phyloP scores from a whole-genome alignment of 163 green algal species.

The Scenedesmus sp. region DNA sequence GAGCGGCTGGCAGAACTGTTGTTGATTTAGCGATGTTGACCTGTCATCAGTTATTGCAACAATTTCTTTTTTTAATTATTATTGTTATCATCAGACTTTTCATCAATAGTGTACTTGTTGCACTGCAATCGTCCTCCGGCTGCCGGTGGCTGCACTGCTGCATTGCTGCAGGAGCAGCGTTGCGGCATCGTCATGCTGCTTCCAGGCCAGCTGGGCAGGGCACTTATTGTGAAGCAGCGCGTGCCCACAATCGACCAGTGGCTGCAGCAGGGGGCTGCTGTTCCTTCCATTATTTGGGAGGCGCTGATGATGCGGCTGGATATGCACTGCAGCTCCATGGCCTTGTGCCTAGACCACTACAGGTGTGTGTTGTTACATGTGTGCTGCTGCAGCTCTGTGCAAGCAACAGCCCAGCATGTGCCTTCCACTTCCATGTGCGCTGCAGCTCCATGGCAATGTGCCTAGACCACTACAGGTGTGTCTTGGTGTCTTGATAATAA shows the following conservation, averaged over 20 bases:
- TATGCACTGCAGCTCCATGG: not conserved
- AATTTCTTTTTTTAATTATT: too few relatives aligned
- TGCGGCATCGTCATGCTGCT: not conserved
- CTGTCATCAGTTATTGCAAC: too few relatives aligned
- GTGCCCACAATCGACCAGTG: not conserved
- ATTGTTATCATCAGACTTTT: too few relatives aligned
- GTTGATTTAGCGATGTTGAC: too few relatives aligned
- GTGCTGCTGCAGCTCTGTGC: not conserved
- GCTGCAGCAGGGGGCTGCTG: not conserved
- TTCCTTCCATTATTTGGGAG: not conserved
- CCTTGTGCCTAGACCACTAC: conserved; percentile 22
- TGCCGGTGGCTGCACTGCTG: too few relatives aligned
- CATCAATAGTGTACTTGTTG: too few relatives aligned
- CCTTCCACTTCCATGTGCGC: too few relatives aligned
- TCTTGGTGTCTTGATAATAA: too few relatives aligned
- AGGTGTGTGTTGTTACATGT: too few relatives aligned
- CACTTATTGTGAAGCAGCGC: not conserved
- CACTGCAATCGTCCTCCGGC: too few relatives aligned
- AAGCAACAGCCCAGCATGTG: not conserved
- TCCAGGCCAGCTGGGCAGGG: not conserved
- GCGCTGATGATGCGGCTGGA: not conserved
- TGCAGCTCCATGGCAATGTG: not conserved
- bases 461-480: too few relatives aligned
- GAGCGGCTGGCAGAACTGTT: too few relatives aligned
- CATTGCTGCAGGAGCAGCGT: not conserved